Conservation (phyloP, 495 filamentous ascomycete genomes). For the Aspergillus diversus region DNA sequence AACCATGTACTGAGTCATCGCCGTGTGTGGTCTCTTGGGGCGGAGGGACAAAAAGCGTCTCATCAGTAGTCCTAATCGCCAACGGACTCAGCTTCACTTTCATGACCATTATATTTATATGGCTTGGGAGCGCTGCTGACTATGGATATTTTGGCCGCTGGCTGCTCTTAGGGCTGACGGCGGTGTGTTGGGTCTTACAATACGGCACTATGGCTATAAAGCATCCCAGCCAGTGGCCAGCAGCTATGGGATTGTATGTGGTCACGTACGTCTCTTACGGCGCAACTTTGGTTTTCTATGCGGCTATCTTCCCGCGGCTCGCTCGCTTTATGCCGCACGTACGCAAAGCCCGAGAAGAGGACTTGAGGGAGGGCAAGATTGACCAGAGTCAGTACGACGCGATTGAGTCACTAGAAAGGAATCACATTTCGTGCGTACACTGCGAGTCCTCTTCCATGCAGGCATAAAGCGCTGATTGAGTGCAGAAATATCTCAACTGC, state of each 20-base stretch:
- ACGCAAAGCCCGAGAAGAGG: slow-evolving; percentile 49
- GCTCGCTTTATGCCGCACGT: slow-evolving; percentile 53
- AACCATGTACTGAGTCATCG: slow-evolving; percentile 45
- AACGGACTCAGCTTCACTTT: slow-evolving; percentile 55
- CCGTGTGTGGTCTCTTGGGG: slow-evolving; percentile 53
- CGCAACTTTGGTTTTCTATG: slow-evolving; percentile 53
- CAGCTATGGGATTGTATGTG: slow-evolving; percentile 53
- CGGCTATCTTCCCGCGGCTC: slow-evolving; percentile 51
- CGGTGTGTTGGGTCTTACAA: slow-evolving; percentile 53
- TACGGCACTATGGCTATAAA: slow-evolving; percentile 51
- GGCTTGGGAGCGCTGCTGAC: slow-evolving; percentile 53
- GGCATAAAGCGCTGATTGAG: slow-evolving; percentile 6
- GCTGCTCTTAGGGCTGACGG: slow-evolving; percentile 49
- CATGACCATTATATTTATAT: slow-evolving; percentile 55
- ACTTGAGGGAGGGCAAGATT: slow-evolving; percentile 47
- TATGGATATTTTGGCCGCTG: slow-evolving; percentile 55
- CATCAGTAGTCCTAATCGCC: slow-evolving; percentile 52
- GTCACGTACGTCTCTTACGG: slow-evolving; percentile 53
- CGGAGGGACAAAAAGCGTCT: slow-evolving; percentile 45
- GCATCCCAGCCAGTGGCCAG: slow-evolving; percentile 49
- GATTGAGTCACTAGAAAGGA: slow-evolving; percentile 52
- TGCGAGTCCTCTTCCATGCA: slow-evolving; percentile 12
- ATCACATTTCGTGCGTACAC: slow-evolving; percentile 46
- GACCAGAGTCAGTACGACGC: slow-evolving; percentile 46
- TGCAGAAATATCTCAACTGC: slow-evolving; percentile 51